Base-by-base conservation (phyloP, 192 early-diverging fungal genomes). In the Coemansia sp. region DNA sequence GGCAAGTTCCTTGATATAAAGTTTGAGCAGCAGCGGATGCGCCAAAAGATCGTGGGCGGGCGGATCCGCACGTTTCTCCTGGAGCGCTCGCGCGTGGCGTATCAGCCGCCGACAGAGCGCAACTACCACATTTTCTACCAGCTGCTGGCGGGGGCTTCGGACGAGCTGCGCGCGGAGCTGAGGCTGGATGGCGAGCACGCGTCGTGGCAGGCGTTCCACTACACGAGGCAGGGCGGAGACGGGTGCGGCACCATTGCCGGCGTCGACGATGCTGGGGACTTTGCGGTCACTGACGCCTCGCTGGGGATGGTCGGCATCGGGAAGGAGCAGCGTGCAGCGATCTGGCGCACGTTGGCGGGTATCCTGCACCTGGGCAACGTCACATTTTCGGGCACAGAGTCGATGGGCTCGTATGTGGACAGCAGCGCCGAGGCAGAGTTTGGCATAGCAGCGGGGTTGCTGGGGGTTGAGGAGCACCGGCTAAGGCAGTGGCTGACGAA, bases 41-140 rank as follows among this genome's bases (percentile, higher is more conserved):
- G 29, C 46, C 89, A 91, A 38, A 84, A 86, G 54, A 85, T 95
- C 53, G 83, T 95, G 41, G 95, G 95, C 33, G 87, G 89, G 27
- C 90, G 90, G 65, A 84, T 90, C 58, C 82, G 94, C 67, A 87
- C 89, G 58, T 95, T 93, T 60, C 74, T 97, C 48, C 74, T 98
- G 46, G 95, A 99, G 66, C 93, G 92, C 59, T 81, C 80, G 44
- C 87, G 95, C n/a, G 88, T 98, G 41, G 83, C 84, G 8, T 80
- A 62, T 56, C 77, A 80, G 65, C 72, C 77, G 44, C 76, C 56
- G 71, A 86, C 55, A 76, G 95, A 95, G 54, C 85, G 91, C 56
- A 94, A 88, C 80, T 99, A 97, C 81, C 92, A 98, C 72, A 89
- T 97, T 29, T 98, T 99, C 79, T 97, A 99, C 83, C 89, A 95